These are phyloP conservation scores for Exserohilum turcica DNA, from an alignment of 2,329 filamentous ascomycete species.

Conservation along the genomic window DNA sequence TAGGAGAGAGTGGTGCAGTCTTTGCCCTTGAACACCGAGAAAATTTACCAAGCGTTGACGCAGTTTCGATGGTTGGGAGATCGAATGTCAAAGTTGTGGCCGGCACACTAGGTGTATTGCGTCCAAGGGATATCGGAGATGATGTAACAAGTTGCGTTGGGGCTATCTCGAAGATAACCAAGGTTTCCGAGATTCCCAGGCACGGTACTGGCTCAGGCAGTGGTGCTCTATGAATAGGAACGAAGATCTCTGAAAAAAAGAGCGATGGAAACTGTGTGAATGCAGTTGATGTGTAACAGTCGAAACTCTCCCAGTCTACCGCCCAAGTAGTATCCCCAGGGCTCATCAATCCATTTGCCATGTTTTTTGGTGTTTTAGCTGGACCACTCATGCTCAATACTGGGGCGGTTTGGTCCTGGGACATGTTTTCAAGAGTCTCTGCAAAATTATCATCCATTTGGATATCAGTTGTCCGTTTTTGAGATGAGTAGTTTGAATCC, in stretches of 20 bases:
- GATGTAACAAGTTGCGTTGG: neutral
- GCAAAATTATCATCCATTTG: neutral
- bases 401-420: too few relatives aligned
- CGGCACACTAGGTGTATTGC: neutral
- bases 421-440: too few relatives aligned
- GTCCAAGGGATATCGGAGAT: neutral
- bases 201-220: neutral
- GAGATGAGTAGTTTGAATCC: neutral
- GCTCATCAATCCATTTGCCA: too few relatives aligned
- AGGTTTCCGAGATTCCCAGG: neutral
- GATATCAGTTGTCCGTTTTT: neutral
- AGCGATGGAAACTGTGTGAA: neutral
- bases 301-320: too few relatives aligned
- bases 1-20: neutral
- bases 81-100: neutral
- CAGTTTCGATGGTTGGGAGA: neutral
- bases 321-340: too few relatives aligned
- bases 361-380: too few relatives aligned
- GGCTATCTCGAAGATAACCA: neutral
- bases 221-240: neutral
- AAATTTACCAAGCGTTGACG: neutral
- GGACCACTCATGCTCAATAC: too few relatives aligned
- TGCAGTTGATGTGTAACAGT: too few relatives aligned
- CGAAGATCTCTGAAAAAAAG: neutral
- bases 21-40: neutral